Base-by-base conservation (phyloP, 2,329 filamentous ascomycete genomes). In the Macrophomina tecta region DNA sequence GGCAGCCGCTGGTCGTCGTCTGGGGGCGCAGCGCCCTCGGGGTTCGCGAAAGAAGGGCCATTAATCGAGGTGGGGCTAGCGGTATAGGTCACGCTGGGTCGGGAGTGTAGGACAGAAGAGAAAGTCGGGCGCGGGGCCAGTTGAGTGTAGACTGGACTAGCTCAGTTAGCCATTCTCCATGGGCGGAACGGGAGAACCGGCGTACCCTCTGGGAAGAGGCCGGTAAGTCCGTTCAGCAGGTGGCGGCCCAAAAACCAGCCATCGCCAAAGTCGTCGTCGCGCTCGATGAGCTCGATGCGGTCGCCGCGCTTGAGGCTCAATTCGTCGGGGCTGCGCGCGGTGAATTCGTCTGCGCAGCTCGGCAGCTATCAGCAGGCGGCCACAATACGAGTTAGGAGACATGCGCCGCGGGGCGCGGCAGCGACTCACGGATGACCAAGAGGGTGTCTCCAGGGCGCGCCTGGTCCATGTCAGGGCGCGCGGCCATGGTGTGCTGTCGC, bases 301-400 rank as follows among this genome's bases (percentile, higher is more conserved):
- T 95, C 91, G 72, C 91, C 94, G 75, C 96, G 96, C 65, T 88
- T 84, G 71, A 99, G 85, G 72, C 89, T 96, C 75, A 99, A 85
- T 84, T 99, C 95, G 81, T 99, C 95, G 67, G 92, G 91, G 79
- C 93, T 96, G 72, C 95, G 89, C 67, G 94, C 94, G 72, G 89
- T 84, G 78, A 99, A 98, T 80, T 97, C 93, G 81, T 99, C 93
- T 97, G 72, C 58, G 64, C 48, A 6, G 36, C 51, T 36, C 53
- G n/a, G 49, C 60, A 48, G 40, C 30, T 32, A 63, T 68, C 56
- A 70, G 68, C 68, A 66, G 51, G 63, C 51, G 42, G 30, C 11
- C 28, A 6, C 23, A 23, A 23, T 9, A 32, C 18, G n/a, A 23
- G 46, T 51, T 38, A 14, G 40, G 36, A 45, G 30, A 51, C 18